phyloP scores from a whole-genome alignment of 805 yeast species.

The Pichia californica region DNA sequence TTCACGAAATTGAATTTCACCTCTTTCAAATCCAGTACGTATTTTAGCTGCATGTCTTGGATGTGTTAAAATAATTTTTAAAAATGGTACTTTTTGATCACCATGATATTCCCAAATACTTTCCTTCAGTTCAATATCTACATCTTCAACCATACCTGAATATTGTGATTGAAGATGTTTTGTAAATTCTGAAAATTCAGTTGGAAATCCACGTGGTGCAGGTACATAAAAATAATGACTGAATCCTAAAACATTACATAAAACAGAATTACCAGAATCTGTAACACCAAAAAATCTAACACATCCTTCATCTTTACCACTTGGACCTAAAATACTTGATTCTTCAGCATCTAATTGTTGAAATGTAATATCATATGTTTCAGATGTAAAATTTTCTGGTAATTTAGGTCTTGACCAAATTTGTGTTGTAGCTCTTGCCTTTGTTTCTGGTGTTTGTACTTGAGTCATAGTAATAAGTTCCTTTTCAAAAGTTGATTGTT shows the following conservation, averaged over 20 bases:
- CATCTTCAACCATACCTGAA: conserved; percentile 47
- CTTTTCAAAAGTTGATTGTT: conserved; percentile 46
- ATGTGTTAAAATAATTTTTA: conserved; percentile 63
- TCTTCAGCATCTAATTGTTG: conserved; percentile 97
- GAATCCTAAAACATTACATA: conserved; percentile 87
- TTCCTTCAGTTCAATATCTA: conserved; percentile 68
- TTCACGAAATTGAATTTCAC: conserved; percentile 60
- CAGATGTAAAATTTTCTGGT: conserved; percentile 43
- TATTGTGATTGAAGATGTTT: conserved; percentile 42
- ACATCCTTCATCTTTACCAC: conserved; percentile 44
- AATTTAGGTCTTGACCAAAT: conserved; percentile 49
- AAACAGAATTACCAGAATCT: conserved; percentile 75
- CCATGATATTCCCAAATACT: conserved; percentile 93
- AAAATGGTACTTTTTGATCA: conserved; percentile 67
- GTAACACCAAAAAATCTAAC: conserved; percentile 93
- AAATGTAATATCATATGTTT: conserved; percentile 51
- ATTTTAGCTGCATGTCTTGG: conserved; percentile 61
- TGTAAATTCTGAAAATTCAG: conserved; percentile 43
- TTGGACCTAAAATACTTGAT: conserved; percentile 32
- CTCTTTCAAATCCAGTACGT: conserved; percentile 78
- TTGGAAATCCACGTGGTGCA: conserved; percentile 71
- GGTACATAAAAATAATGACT: conserved; percentile 88
- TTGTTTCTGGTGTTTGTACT: conserved; percentile 18
- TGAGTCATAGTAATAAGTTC: conserved; percentile 42
- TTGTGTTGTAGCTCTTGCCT: conserved; percentile 22